Evolutionary conservation across 2,329 filamentous ascomycete genomes (phyloP), one percentile per base, ranked within the genome.

Genomic region (Ophiosphaerella korrae): DNA sequence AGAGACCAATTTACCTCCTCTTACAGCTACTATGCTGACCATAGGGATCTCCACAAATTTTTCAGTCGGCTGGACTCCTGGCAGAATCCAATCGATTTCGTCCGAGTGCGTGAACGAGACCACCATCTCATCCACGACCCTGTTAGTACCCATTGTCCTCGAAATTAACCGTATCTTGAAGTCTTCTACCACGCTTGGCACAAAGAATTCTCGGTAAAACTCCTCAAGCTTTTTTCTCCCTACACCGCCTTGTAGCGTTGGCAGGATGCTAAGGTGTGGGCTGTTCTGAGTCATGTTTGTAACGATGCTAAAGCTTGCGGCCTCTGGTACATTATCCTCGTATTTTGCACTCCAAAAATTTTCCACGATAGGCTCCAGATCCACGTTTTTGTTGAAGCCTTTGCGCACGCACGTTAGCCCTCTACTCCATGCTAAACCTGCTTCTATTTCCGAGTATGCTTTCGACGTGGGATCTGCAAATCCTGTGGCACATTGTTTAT

Each of bases 61-160:
- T 53, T 80, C 73, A 2, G 83, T 86, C 4, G 83, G 75, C 18
- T 80, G 76, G 0, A 86, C 77, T 0, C 78, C 82, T 0, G 83
- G 84, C 1, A 86, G 66, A 57, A 85, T 79, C 82, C 82, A 85
- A 12, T 81, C 79, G 1, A 85, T 68, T 46, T 82, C 79, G 33
- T 81, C 76, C 0, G 80, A 81, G 55, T 86, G 84, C 31, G 78
- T 78, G 58, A 85, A 86, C 0, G 75, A 76, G 4, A 83, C 62
- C 13, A 83, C 74, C 66, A 85, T 77, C 59, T 86, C 84, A 54
- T 86, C 84, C 2, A 84, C 84, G 2, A 86, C 75, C 2, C 81
- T 76, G 61, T 86, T 82, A 0, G 77, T 73, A 5, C 83, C 83
- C 2, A 82, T 72, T 0, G 83, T 86, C 14, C 83, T 76, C 7